Base-by-base conservation (phyloP, 495 filamentous ascomycete species). In the Evernia prunastri region DNA sequence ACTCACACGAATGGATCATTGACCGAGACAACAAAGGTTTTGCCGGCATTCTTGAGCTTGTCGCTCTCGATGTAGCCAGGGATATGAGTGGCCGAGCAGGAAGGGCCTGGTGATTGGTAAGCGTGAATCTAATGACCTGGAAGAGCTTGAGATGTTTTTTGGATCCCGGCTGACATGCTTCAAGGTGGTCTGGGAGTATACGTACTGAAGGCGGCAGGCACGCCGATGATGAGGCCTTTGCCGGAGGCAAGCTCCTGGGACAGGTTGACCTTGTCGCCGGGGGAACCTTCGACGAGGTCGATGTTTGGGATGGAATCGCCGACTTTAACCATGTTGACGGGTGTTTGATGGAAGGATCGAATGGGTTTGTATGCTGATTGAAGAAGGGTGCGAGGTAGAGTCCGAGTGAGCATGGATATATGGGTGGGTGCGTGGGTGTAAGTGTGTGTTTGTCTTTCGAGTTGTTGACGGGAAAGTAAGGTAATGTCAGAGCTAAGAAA, bases 1-100 rank as follows among this genome's bases (percentile, higher is more conserved):
- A 77, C 89, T 78, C 83, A 95, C 86, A 97, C 94, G 75, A 97
- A 97, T 35, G 92, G 84, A 74, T 98, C 94, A 76, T 98, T 98
- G 73, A 97, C 91, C 31, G 86, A 82, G 58, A 98, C 86, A 33
- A 97, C 91, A 66, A 93, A 95, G 47, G 93, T 88, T 56, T 84
- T 72, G 58, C 93, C 90, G 17, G 87, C 90, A 58, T 85, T 80
- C 78, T 86, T 88, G 54, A 89, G 78, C 74, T 85, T 83, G 45
- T 85, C 81, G 71, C 87, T 86, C 68, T 84, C 84, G 74, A 95
- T 86, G 72, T 90, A 97, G 37, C 90, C 86, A 7, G 90, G 91
- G 56, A 95, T 80, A 70, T 96, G 91, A 59, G 79, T 84, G 64
- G 83, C 78, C 27, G 89, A 92, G 82, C 93, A 96, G 0, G 85